Evolutionary conservation across 768 basidiomycete species (phyloP).

Genomic region (Lentinula lateritia): DNA sequence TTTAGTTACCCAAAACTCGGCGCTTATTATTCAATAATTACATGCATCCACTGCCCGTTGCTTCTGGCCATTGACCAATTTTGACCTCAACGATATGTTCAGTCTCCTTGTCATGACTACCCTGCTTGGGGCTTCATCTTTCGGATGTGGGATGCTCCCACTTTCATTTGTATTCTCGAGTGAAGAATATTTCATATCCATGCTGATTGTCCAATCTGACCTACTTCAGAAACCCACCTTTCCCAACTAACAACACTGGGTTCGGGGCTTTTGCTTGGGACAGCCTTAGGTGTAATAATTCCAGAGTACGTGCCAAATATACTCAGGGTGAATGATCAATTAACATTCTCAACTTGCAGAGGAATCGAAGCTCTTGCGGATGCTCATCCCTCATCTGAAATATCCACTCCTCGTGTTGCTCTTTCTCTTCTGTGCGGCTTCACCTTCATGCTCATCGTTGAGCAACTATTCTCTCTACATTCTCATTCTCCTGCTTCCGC

Average conservation of each 20-base stretch:
- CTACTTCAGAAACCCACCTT: conserved; percentile 30
- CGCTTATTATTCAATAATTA: no score
- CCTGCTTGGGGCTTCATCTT: conserved; percentile 56
- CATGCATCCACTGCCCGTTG: no score
- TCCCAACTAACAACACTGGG: conserved; percentile 53
- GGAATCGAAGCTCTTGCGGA: conserved; percentile 61
- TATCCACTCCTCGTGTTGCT: conserved; percentile 52
- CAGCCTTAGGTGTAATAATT: conserved; percentile 86
- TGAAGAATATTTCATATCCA: conserved; percentile 25
- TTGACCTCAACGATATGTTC: conserved; percentile 21
- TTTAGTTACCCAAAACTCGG: no score
- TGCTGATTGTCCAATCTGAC: background rate
- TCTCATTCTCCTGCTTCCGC: conserved; percentile 26
- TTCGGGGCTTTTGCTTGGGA: conserved; percentile 82
- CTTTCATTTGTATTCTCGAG: conserved; percentile 69
- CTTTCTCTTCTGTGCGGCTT: conserved; percentile 61
- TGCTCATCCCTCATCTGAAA: conserved; percentile 26
- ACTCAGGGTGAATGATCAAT: background rate
- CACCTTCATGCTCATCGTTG: conserved; percentile 60
- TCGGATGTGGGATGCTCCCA: conserved; percentile 70
- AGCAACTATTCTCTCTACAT: conserved; percentile 54
- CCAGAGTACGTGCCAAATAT: conserved; percentile 66
- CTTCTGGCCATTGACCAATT: no score
- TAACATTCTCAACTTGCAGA: conserved; percentile 28
- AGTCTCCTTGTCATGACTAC: conserved; percentile 51